A percentile compares a stretch with the other conserved stretches of the same genome.
Evolutionary conservation across 495 filamentous ascomycete genomes (phyloP).

Genomic region (Tuber melanosporum): DNA sequence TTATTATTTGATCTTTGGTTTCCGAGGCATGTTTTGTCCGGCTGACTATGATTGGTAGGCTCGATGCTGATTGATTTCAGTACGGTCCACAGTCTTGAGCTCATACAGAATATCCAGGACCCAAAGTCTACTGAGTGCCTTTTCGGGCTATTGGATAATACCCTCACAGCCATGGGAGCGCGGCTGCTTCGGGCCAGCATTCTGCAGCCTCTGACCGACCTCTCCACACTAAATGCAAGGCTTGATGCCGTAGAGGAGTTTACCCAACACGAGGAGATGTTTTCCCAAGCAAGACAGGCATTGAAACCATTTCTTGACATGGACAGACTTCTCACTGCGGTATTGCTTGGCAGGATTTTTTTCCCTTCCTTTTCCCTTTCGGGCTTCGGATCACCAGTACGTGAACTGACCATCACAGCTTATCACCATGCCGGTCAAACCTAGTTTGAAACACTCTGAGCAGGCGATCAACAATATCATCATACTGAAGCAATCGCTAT

Average conservation of each 20-base stretch:
- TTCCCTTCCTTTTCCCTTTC: conserved; percentile 3
- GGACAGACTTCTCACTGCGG: conserved; percentile 60
- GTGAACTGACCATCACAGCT: conserved; percentile 49
- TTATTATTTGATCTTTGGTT: conserved; percentile 3
- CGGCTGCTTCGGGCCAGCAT: conserved; percentile 74
- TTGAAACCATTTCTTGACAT: conserved; percentile 68
- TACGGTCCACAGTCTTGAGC: conserved; percentile 75
- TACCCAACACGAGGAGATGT: conserved; percentile 77
- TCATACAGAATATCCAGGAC: conserved; percentile 80
- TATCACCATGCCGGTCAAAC: conserved; percentile 60
- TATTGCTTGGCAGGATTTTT: conserved; percentile 35
- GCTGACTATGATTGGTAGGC: conserved; percentile 44
- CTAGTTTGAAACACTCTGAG: conserved; percentile 60
- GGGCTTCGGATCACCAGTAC: conserved; percentile 12
- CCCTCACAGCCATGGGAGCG: conserved; percentile 78
- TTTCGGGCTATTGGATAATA: conserved; percentile 77
- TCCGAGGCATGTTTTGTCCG: background rate
- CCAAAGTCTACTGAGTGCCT: conserved; percentile 68
- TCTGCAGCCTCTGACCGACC: conserved; percentile 78
- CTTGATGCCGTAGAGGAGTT: conserved; percentile 83
- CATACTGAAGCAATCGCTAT: conserved; percentile 74
- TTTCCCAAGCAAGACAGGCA: conserved; percentile 66
- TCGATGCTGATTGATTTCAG: conserved; percentile 91
- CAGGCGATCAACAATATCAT: conserved; percentile 81
- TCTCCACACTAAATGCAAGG: conserved; percentile 51